Conservation (phyloP, 2,329 filamentous ascomycete species). For the Colletotrichum falcatum region DNA sequence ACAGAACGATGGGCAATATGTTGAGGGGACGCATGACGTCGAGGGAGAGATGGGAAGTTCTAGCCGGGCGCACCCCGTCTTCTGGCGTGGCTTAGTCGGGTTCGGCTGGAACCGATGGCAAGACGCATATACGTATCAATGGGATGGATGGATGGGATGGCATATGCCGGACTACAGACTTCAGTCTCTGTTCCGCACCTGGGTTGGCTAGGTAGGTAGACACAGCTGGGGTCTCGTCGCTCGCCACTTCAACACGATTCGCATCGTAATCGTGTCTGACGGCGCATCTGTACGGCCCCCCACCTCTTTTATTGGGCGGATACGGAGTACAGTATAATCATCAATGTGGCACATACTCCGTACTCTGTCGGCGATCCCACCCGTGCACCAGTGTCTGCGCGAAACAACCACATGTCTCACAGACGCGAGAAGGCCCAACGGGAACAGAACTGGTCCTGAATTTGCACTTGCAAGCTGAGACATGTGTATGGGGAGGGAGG, state of each 20-base stretch:
- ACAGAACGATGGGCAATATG: background rate
- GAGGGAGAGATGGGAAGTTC: background rate
- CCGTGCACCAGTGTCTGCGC: conserved; percentile 18
- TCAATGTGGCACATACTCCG: background rate
- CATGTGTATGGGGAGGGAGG: conserved; percentile 1
- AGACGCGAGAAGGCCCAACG: conserved; percentile 18
- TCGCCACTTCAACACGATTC: conserved; percentile 9
- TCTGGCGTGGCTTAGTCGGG: background rate
- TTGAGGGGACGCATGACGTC: background rate
- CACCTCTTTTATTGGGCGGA: conserved; percentile 2
- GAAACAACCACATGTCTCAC: conserved; percentile 36
- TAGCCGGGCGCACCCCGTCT: background rate
- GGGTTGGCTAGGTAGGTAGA: background rate
- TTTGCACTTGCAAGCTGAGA: conserved; percentile 15
- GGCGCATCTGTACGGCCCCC: background rate
- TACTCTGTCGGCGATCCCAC: conserved; percentile 14
- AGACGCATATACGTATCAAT: no score
- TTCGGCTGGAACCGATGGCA: background rate
- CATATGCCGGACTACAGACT: background rate
- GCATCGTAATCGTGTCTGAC: background rate
- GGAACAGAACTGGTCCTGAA: conserved; percentile 18
- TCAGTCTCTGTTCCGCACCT: background rate
- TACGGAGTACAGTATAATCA: no score
- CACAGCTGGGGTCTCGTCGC: background rate
- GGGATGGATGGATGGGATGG: background rate